Base-by-base conservation (phyloP, 768 basidiomycete species). In the Serendipita sp. region DNA sequence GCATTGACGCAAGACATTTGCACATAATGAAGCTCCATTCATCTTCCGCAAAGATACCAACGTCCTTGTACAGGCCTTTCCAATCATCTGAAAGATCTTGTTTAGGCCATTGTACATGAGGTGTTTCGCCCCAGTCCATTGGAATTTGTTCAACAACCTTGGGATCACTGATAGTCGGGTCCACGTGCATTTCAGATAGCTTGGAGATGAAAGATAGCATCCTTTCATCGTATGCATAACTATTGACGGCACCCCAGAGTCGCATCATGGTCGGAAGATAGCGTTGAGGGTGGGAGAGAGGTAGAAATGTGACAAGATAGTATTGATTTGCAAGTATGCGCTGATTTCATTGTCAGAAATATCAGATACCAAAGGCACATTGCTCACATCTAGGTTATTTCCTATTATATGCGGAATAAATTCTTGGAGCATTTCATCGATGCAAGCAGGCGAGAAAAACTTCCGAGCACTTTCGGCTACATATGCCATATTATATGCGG, bases 1-100 rank as follows among this genome's bases (percentile, higher is more conserved):
- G 85, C 86, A 90, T 88, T 3, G 86, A 87, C 5, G 84, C 81
- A 64, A 95, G 77, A 71, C 88, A 89, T 76, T 91, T 92, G 70
- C 85, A 88, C 88, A 94, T 92, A 68, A 95, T 76, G 66, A 86
- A 80, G 68, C 84, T 82, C 83, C 89, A 94, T 70, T 94, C 85
- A 69, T 85, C 80, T 67, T 91, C 85, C 52, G 84, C 84, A 72
- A 87, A 89, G 62, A 95, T 80, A 23, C 92, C 92, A 34, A 94
- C 85, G 71, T 90, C 88, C 72, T 85, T 86, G 70, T 71, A 75
- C 11, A 81, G 68, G 3, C 80, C 80, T 2, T 68, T 73, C 88
- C 88, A 89, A 68, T 79, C 75, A 56, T 79, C 76, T 8, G 18
- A 28, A 32, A n/a, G n/a, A 23, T 60, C 56, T 23, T 16, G 56